Percentiles rank a stretch among this genome's conserved stretches.
Evolutionary conservation across 2,329 filamentous ascomycete genomes (phyloP).

Genomic region (Penicillium sp.): DNA sequence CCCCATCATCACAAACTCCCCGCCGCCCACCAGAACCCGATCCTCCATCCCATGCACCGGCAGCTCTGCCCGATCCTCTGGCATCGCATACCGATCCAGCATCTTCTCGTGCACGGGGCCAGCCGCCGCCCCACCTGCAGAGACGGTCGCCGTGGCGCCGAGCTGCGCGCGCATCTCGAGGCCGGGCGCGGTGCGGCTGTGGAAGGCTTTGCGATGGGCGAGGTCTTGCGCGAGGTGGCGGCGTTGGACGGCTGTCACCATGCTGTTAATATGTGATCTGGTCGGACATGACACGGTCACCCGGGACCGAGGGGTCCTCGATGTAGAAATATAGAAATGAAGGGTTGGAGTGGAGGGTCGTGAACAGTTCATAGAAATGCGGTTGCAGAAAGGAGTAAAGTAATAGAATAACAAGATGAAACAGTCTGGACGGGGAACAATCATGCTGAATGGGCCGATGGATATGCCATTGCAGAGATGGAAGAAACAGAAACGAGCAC

Average conservation of each 20-base stretch:
- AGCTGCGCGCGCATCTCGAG: conserved; percentile 1
- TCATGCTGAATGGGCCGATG: too few species aligned
- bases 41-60: conserved; percentile 13
- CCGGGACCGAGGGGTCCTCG: too few species aligned
- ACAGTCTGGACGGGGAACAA: too few species aligned
- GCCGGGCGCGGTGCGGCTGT: conserved; percentile 7
- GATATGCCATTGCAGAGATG: too few species aligned
- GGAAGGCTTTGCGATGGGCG: conserved; percentile 34
- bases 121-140: conserved; percentile 4
- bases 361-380: too few species aligned
- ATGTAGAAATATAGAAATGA: too few species aligned
- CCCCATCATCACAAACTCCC: not conserved
- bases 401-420: too few species aligned
- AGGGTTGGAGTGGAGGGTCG: too few species aligned
- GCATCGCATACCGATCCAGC: conserved; percentile 16
- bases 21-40: not conserved
- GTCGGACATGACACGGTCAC: too few species aligned
- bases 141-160: conserved; percentile 5
- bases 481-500: conserved; percentile 3
- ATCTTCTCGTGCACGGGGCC: conserved; percentile 29
- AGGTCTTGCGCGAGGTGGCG: conserved; percentile 29
- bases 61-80: conserved; percentile 14
- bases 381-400: too few species aligned
- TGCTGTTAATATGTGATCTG: too few species aligned
- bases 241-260: conserved; percentile 12